A percentile compares a stretch with the other conserved stretches of the same genome.
Evolutionary conservation across 179 eudicot species (phyloP).

Genomic region (Spinacia oleracea): DNA sequence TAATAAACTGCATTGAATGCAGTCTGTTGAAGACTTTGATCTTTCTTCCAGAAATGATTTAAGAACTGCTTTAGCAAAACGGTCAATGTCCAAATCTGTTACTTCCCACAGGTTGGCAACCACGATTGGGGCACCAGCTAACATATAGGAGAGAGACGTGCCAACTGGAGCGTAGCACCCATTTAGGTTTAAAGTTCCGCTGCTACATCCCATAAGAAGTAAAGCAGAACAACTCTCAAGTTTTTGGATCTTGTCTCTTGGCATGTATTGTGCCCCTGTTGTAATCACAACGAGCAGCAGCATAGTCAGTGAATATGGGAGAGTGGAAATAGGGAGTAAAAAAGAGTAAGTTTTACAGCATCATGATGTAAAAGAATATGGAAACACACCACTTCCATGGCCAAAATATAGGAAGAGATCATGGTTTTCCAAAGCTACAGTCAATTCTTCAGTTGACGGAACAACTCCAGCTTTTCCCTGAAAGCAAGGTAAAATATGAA

Average conservation of each 20-base stretch:
- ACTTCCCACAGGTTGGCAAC: conserved; percentile 97
- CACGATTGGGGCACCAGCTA: conserved; percentile 87
- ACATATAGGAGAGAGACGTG: conserved; percentile 66
- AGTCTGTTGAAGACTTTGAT: conserved; percentile 44
- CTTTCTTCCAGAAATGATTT: conserved; percentile 75
- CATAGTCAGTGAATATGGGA: conserved; percentile 8
- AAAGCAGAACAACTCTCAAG: conserved; percentile 78
- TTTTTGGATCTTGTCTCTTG: conserved; percentile 63
- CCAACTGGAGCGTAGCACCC: conserved; percentile 77
- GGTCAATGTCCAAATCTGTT: conserved; percentile 88
- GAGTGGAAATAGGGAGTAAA: background rate
- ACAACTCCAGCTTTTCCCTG: conserved; percentile 81
- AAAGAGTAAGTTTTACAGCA: background rate
- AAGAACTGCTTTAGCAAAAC: conserved; percentile 81
- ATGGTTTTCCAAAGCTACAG: conserved; percentile 64
- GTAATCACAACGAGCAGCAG: background rate
- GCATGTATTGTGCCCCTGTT: conserved; percentile 79
- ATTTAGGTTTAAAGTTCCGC: conserved; percentile 62
- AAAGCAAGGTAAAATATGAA: background rate
- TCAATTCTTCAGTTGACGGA: conserved; percentile 68
- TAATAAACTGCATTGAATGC: conserved; percentile 60
- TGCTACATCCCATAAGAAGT: conserved; percentile 90
- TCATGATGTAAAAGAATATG: too few relatives aligned
- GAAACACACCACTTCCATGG: conserved; percentile 86
- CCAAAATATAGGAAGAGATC: conserved; percentile 90